Percentiles rank a stretch among this genome's conserved stretches.
phyloP scores from a whole-genome alignment of 208 protist species.

The Naegleria gruberi region DNA sequence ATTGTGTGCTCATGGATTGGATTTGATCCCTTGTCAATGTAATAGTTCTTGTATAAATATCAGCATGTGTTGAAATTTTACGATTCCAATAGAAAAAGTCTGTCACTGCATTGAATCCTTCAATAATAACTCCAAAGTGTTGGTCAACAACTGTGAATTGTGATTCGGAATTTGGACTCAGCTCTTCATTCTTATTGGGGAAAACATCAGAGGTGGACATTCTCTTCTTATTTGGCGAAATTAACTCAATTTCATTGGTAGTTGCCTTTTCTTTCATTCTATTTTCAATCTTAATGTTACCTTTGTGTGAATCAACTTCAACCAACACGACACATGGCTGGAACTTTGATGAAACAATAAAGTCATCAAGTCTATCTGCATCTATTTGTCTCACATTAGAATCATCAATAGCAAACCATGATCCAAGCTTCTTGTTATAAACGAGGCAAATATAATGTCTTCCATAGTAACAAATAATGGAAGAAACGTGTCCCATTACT shows the following conservation, averaged over 20 bases:
- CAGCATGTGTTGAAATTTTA: not conserved
- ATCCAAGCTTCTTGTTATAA: not conserved
- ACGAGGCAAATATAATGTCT: not conserved
- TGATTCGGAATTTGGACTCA: not conserved
- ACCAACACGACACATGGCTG: not conserved
- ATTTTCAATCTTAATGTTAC: not conserved
- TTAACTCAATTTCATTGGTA: not conserved
- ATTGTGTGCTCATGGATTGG: not conserved
- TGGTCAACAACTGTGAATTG: not conserved
- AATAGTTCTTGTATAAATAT: not conserved
- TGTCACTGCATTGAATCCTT: not conserved
- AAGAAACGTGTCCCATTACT: not conserved
- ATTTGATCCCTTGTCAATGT: not conserved
- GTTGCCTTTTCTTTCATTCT: not conserved
- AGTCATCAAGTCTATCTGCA: not conserved
- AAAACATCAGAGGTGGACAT: not conserved
- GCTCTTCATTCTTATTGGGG: not conserved
- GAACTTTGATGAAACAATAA: not conserved
- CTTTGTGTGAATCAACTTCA: not conserved
- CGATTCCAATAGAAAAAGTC: not conserved
- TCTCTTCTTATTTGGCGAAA: not conserved
- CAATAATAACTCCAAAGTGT: not conserved
- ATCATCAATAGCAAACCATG: not conserved
- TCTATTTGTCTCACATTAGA: not conserved
- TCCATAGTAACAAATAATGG: not conserved